Evolutionary conservation across 1,284 basidiomycete genomes (phyloP), one percentile per base, ranked within the genome.

Genomic region (Sporisorium sorghi): DNA sequence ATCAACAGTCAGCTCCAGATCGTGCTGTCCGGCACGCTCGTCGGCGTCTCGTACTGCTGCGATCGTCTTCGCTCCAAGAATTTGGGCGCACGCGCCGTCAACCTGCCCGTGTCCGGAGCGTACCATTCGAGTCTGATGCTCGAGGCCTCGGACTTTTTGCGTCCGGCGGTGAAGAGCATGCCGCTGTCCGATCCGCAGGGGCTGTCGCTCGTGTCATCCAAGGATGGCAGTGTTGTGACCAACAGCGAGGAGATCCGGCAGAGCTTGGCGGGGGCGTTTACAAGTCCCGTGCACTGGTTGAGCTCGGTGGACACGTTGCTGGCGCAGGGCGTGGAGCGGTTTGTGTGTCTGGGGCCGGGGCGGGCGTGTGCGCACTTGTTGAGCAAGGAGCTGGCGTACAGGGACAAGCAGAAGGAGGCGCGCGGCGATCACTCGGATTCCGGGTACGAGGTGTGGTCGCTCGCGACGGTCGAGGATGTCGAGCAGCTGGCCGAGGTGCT

Each of bases 1-100:
- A 72, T 81, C 76, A 83, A 84, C 61, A 76, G 74, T 23, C 68
- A 78, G 50, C 67, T 81, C 19, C 83, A 84, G 57, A 79, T 84
- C 23, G 82, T 83, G 2, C 54, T 84, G 2, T 72, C 76, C 3
- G 82, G 80, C 19, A 83, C 80, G 6, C 66, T 74, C 14, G 77
- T 80, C 9, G 83, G 78, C 17, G 83, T 84, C 11, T 76, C 73
- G 26, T 77, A 83, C 61, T 78, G 80, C 14, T 83, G 80, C 59
- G 82, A 83, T 40, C 61, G 77, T 14, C 54, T 84, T 30, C 69
- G 77, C 2, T 72, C 70, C 39, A 67, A 75, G 50, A 71, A 63
- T n/a, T 58, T 83, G 10, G 83, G 83, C 9, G 81, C 82, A 2
- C 69, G 81, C 6, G 83, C 83, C 2, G 83, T 83, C 43, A 84